Conservation (phyloP, 1,284 basidiomycete species). For the Quambalaria eucalypti region DNA sequence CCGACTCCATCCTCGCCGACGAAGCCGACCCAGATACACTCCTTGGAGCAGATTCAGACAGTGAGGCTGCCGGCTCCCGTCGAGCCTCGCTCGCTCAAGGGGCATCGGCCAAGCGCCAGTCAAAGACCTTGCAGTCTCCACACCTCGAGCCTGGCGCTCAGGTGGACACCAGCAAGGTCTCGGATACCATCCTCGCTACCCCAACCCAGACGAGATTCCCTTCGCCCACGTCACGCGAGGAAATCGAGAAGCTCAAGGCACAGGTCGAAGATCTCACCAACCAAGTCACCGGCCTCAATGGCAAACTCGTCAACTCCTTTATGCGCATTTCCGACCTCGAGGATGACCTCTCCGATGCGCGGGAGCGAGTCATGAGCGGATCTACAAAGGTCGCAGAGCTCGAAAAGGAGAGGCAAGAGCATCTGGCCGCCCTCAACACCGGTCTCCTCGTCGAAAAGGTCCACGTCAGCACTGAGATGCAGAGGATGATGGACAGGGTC, state of each 20-base stretch:
- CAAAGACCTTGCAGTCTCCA: too few species aligned
- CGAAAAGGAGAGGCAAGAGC: constrained; percentile 51
- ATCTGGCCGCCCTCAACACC: constrained; percentile 52
- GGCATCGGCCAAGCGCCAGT: too few species aligned
- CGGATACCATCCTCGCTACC: constrained; percentile 3
- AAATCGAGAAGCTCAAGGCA: constrained; percentile 55
- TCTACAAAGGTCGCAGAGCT: constrained; percentile 50
- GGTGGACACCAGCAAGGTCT: constrained; percentile 4
- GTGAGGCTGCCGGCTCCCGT: too few species aligned
- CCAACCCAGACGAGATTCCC: constrained; percentile 51
- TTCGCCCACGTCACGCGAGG: constrained; percentile 58
- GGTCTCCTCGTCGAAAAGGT: constrained; percentile 81
- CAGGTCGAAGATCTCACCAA: constrained; percentile 78
- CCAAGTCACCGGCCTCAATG: constrained; percentile 81
- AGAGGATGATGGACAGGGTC: constrained; percentile 81
- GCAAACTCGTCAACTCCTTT: constrained; percentile 83
- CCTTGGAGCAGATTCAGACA: too few species aligned
- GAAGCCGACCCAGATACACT: too few species aligned
- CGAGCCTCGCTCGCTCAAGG: too few species aligned
- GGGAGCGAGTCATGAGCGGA: constrained; percentile 59
- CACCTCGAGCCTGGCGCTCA: too few species aligned
- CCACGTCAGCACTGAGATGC: constrained; percentile 84
- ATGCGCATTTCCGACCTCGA: constrained; percentile 86
- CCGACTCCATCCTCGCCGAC: too few species aligned
- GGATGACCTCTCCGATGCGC: constrained; percentile 68